Conservation (phyloP, 495 filamentous ascomycete genomes). For the Podospora australis region DNA sequence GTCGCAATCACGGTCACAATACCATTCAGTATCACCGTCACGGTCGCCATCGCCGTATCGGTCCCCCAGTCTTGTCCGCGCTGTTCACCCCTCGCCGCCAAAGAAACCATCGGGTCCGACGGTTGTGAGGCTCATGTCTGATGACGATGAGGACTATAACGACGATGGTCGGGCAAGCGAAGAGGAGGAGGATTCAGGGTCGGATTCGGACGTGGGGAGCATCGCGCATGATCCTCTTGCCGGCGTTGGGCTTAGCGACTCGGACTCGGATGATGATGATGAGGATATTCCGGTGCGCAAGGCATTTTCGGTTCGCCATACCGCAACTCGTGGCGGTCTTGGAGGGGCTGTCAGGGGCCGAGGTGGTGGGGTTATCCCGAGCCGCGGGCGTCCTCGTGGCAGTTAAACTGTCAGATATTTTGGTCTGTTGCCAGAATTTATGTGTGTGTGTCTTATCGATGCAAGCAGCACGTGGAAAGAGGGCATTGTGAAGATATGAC, state of each 20-base stretch:
- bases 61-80: background rate
- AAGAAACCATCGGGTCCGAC: constrained; percentile 18
- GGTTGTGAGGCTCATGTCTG: constrained; percentile 23
- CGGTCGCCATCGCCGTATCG: background rate
- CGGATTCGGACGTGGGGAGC: constrained; percentile 4
- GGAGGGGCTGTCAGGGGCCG: too few species aligned
- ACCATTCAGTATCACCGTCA: background rate
- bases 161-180: background rate
- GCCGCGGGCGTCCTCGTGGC: too few species aligned
- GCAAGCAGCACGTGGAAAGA: too few species aligned
- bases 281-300: constrained; percentile 26
- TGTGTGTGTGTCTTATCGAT: too few species aligned
- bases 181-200: constrained; percentile 1
- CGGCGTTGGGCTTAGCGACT: too few species aligned
- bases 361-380: too few species aligned
- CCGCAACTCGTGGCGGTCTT: background rate
- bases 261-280: constrained; percentile 21
- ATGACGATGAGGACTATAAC: constrained; percentile 16
- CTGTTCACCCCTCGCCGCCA: background rate
- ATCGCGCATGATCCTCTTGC: too few species aligned
- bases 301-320: background rate
- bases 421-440: too few species aligned
- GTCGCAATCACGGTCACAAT: too few species aligned
- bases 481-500: too few species aligned
- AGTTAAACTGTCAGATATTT: too few species aligned